Percentiles rank a stretch among this genome's conserved stretches.
These are phyloP conservation scores for Calonectria montana DNA, from an alignment of 2,329 filamentous ascomycete genomes.

Conservation along the genomic window DNA sequence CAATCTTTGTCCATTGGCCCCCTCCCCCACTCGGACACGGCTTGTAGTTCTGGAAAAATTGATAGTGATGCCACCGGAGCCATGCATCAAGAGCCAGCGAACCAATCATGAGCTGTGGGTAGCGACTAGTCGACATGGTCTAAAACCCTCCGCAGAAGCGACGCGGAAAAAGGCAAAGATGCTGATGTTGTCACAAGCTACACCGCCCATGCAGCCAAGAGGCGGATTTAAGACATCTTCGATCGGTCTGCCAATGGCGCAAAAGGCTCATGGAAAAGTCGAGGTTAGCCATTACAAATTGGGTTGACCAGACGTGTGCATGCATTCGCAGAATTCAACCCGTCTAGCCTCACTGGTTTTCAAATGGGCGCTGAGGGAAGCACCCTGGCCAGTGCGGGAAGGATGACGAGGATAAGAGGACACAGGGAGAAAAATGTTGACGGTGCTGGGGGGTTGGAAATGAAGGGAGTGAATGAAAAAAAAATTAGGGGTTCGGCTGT, in stretches of 20 bases:
- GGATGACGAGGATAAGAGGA: neutral
- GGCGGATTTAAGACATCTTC: conserved; percentile 17
- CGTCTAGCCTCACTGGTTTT: neutral
- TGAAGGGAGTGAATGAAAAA: neutral
- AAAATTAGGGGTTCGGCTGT: conserved; percentile 10
- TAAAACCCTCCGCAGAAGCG: conserved; percentile 1
- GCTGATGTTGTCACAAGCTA: conserved; percentile 10
- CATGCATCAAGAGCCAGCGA: neutral
- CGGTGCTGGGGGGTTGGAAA: conserved; percentile 6
- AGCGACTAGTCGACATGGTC: neutral
- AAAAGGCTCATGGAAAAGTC: neutral
- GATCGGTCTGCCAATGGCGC: conserved; percentile 14
- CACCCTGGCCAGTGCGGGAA: neutral
- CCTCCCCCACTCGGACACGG: neutral
- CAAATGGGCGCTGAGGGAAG: too few species aligned
- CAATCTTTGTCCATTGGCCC: neutral
- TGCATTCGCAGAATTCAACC: neutral
- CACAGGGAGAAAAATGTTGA: neutral
- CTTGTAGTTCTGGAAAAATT: neutral
- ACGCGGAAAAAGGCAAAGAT: neutral
- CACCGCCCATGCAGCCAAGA: conserved; percentile 34
- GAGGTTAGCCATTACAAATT: neutral
- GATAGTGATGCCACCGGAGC: neutral
- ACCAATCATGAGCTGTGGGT: conserved; percentile 1
- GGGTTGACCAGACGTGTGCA: conserved; percentile 7